Evolutionary conservation across 2,329 filamentous ascomycete species (phyloP).

Genomic region (Venturia pyrina): DNA sequence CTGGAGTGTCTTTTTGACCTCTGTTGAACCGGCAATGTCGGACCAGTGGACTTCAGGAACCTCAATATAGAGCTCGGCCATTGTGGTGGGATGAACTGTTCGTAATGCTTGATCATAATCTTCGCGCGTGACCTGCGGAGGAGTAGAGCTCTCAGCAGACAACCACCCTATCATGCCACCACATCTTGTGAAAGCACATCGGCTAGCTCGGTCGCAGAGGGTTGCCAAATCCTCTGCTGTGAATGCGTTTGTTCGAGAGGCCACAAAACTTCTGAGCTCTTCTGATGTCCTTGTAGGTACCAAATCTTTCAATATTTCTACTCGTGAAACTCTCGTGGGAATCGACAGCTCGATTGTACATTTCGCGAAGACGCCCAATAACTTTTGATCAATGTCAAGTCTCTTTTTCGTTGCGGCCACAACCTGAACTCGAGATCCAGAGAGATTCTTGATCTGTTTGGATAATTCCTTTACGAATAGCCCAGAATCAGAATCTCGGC

Average conservation of each 20-base stretch:
- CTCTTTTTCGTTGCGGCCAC: conserved; percentile 65
- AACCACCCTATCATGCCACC: neutral
- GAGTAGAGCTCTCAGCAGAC: neutral
- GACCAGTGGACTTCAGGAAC: conserved; percentile 78
- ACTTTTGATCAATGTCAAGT: conserved; percentile 58
- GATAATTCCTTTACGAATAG: conserved; percentile 31
- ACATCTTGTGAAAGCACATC: conserved; percentile 14
- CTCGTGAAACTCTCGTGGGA: conserved; percentile 60
- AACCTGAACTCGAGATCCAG: conserved; percentile 53
- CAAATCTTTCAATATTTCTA: conserved; percentile 62
- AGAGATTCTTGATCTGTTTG: conserved; percentile 47
- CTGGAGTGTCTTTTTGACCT: conserved; percentile 55
- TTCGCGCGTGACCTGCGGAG: conserved; percentile 16
- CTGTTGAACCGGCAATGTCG: conserved; percentile 77
- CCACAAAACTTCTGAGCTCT: conserved; percentile 48
- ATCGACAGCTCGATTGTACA: conserved; percentile 65
- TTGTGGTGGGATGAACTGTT: conserved; percentile 67
- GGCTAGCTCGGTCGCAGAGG: conserved; percentile 47
- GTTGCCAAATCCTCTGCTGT: conserved; percentile 67
- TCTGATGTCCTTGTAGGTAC: conserved; percentile 40
- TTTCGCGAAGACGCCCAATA: conserved; percentile 56
- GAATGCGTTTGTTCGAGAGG: conserved; percentile 75
- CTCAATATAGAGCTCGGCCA: conserved; percentile 82
- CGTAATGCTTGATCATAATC: conserved; percentile 59
- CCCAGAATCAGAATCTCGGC: conserved; percentile 40